Base-by-base conservation (phyloP, 352 stramenopile species). In the Globisporangium abappressorium region DNA sequence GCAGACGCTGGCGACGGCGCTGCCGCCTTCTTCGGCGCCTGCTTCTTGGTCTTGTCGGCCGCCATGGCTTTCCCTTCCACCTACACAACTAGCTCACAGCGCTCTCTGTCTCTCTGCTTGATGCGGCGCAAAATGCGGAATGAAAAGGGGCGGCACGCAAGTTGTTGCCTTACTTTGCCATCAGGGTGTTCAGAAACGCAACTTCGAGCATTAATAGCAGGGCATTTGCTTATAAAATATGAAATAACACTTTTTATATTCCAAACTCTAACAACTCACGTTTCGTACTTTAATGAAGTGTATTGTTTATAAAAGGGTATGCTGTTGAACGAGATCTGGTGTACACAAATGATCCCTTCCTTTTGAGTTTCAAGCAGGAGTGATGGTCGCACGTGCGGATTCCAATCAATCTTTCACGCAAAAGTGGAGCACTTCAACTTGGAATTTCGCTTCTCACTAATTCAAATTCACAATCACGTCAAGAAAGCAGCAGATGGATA, bases 21-120 rank as follows among this genome's bases (percentile, higher is more conserved):
- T 47, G 41, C 41, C 41, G 47, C 9, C 9, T 6, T 30, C 46
- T 30, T 15, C 1, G 28, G 3, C n/a, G 18, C 28, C 26, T 55
- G 58, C 41, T 58, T 38, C 60, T 49, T 58, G 41, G 36, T 38
- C 56, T 61, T 61, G 55, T 60, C 55, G 28, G 18, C 30, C 18
- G 55, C 55, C 55, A 60, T 60, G 55, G 15, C 7, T 33, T 22
- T 43, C 53, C 18, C 15, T 58, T 12, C 41, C 6, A 8, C 5
- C 15, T 20, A 9, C 41, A 49, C 41, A 49, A 6, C 38, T 46
- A 20, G 12, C 38, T 46, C 15, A 8, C 41, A 49, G 15, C 18
- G 18, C 41, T 18, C 24, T 34, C 7, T 22, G 14, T 24, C 7
- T 15, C 22, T 30, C 49, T 58, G 24, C 15, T 56, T 26, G 49